Percentiles rank a stretch among this genome's conserved stretches.
phyloP scores from a whole-genome alignment of 352 stramenopile species.

The Globisporangium takayamanum region DNA sequence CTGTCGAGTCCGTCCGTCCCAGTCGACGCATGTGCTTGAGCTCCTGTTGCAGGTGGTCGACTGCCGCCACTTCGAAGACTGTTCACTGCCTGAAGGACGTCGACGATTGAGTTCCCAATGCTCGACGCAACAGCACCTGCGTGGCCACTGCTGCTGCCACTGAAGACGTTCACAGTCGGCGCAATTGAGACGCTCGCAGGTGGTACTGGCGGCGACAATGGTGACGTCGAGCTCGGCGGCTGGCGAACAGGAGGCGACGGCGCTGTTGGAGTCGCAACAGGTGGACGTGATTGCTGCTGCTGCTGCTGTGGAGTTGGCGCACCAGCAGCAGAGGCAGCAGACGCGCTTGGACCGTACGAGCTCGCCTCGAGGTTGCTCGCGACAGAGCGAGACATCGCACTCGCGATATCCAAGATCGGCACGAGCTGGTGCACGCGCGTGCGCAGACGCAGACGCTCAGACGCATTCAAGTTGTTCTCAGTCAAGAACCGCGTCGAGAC shows the following conservation, averaged over 20 bases:
- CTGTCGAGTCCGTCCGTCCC: background rate
- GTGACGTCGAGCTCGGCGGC: too few relatives aligned
- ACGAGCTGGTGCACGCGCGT: constrained; percentile 19
- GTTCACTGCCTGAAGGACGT: constrained; percentile 8
- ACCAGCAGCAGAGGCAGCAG: background rate
- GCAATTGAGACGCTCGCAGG: background rate
- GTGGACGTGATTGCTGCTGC: background rate
- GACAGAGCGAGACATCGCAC: constrained; percentile 8
- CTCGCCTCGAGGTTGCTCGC: constrained; percentile 13
- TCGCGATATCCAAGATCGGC: constrained; percentile 15
- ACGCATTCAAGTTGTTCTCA: constrained; percentile 18
- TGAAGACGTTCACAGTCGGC: constrained; percentile 12
- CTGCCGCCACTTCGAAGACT: background rate
- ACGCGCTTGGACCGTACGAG: constrained; percentile 8
- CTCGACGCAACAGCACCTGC: background rate
- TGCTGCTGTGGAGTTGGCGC: background rate
- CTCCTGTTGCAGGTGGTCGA: background rate
- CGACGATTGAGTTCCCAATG: constrained; percentile 12
- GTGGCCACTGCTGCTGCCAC: constrained; percentile 1
- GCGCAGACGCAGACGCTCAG: constrained; percentile 19
- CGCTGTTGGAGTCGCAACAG: background rate
- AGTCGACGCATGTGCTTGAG: background rate
- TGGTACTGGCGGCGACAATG: background rate
- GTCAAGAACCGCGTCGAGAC: constrained; percentile 20
- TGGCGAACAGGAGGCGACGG: background rate